Evolutionary conservation across 2,329 filamentous ascomycete species (phyloP), one percentile per base, ranked within the genome.

Genomic region (Fusarium gaditjirri): DNA sequence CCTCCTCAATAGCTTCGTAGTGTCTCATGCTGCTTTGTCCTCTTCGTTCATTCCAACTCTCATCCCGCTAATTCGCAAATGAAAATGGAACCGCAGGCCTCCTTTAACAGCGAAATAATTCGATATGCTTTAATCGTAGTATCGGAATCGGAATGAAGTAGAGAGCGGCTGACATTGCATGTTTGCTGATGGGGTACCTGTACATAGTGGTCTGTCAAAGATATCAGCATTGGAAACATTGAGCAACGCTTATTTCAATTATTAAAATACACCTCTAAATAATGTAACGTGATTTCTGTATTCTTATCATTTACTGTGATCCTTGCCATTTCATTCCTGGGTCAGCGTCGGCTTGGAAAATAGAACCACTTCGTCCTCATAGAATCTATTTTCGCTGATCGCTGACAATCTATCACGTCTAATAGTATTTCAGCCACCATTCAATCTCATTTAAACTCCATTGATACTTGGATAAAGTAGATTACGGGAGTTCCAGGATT

Each of bases 101-200:
- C 5, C 4, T 2, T 23, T 4, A 9, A 3, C 5, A 6, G 5
- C 13, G 9, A 8, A 23, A 19, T 14, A 23, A 0, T 8, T 35
- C 29, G 23, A 2, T 35, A 8, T 35, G 4, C 8, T 14, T 33
- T 35, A 4, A 14, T 50, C 6, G n/a, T 5, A 21, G 12, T 35
- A 25, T 14, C 19, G 16, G 6, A 14, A 17, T 19, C 4, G 8
- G 29, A 14, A 19, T 17, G 31, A 35, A 13, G 4, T 49, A 21
- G 17, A 12, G 6, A 25, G n/a, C 29, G 16, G 46, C 46, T 14
- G 16, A 11, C 16, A 14, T 25, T 50, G 29, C n/a, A 9, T 31
- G 21, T 47, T 17, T 33, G 16, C 8, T 49, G 11, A 23, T 25
- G 10, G n/a, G 11, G 29, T 2, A 6, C 12, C 46, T 21, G 14